Conservation (phyloP, 2,329 filamentous ascomycete species). For the Septoria petroselini region DNA sequence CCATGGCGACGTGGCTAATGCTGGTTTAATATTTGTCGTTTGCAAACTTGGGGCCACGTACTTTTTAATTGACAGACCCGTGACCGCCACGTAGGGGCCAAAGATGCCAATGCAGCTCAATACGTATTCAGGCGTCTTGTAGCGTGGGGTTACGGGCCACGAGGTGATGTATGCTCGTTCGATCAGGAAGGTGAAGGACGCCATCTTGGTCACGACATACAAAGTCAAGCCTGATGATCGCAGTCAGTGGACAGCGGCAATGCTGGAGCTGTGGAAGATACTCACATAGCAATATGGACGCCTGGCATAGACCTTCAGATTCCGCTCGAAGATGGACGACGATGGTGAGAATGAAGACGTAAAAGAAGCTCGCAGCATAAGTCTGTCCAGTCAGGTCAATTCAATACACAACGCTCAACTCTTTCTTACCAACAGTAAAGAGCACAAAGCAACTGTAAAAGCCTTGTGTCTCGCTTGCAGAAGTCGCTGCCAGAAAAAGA, state of each 20-base stretch:
- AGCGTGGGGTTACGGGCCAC: constrained; percentile 21
- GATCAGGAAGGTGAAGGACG: constrained; percentile 24
- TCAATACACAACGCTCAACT: no score
- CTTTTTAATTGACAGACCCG: constrained; percentile 21
- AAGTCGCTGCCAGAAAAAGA: constrained; percentile 19
- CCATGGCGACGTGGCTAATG: constrained; percentile 19
- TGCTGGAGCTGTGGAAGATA: neutral
- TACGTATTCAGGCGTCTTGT: constrained; percentile 23
- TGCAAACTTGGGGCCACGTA: constrained; percentile 9
- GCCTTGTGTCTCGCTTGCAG: constrained; percentile 14
- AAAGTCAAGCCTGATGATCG: constrained; percentile 20
- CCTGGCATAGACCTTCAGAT: constrained; percentile 17
- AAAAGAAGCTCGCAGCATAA: constrained; percentile 23
- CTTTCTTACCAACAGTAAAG: constrained; percentile 18
- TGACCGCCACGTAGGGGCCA: constrained; percentile 16
- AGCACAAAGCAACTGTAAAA: constrained; percentile 19
- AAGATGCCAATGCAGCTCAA: constrained; percentile 22
- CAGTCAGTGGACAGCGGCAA: neutral
- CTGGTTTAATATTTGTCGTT: neutral
- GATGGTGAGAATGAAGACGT: constrained; percentile 23
- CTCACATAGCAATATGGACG: constrained; percentile 21
- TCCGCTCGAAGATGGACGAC: constrained; percentile 21
- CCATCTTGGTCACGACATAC: constrained; percentile 21
- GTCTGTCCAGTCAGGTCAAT: constrained; percentile 14
- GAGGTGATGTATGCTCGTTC: constrained; percentile 28